Conservation (phyloP, 2,329 filamentous ascomycete species). For the Ophiostoma tasmaniense region DNA sequence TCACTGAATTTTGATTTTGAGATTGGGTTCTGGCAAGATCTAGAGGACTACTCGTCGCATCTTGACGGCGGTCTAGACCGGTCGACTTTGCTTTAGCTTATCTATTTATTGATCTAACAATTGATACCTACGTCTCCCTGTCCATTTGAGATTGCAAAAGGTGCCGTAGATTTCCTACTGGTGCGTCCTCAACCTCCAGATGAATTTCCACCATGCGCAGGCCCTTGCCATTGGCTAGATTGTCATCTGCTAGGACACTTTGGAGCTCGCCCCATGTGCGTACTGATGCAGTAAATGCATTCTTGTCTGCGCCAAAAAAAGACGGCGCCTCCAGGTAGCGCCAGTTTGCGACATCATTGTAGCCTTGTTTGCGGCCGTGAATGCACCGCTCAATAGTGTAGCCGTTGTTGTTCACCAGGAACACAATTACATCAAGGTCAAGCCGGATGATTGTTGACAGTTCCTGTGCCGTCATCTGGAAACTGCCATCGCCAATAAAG, state of each 20-base stretch:
- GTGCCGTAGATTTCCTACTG: neutral
- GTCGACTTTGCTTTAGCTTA: neutral
- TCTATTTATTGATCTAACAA: neutral
- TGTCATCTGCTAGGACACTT: neutral
- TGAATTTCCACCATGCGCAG: slow-evolving; percentile 7
- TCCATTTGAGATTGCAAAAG: neutral
- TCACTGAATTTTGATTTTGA: slow-evolving; percentile 2
- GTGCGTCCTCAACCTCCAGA: neutral
- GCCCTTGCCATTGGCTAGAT: neutral
- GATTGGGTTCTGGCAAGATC: slow-evolving; percentile 6
- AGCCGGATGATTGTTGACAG: slow-evolving; percentile 3
- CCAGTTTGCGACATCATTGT: slow-evolving; percentile 5
- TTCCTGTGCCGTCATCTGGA: slow-evolving; percentile 4
- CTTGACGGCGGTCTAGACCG: neutral
- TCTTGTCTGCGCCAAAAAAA: neutral
- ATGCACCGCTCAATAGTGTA: slow-evolving; percentile 10
- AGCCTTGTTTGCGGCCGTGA: neutral
- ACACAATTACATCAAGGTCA: neutral
- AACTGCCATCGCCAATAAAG: slow-evolving; percentile 4
- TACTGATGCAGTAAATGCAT: neutral
- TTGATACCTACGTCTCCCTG: neutral
- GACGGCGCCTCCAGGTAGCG: slow-evolving; percentile 8
- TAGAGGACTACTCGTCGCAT: slow-evolving; percentile 1
- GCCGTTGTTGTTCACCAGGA: slow-evolving; percentile 7
- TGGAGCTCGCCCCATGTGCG: slow-evolving; percentile 7